Conservation (phyloP, 768 basidiomycete genomes). For the Suillus tomentosus region DNA sequence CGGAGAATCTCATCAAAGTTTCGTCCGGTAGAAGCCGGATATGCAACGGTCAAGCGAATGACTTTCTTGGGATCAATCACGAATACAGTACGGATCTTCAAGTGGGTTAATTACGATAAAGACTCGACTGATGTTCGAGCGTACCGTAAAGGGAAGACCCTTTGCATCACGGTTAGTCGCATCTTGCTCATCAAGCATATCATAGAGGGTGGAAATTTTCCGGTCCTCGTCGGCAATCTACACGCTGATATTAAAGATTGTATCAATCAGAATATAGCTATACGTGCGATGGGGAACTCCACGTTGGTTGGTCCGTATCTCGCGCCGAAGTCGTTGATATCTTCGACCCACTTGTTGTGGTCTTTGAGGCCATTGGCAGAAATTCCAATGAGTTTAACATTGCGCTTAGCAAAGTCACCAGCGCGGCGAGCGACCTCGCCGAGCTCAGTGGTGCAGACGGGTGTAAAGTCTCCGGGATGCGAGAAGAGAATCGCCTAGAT, state of each 20-base stretch:
- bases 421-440: constrained; percentile 91
- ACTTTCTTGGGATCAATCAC: constrained; percentile 96
- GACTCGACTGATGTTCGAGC: constrained; percentile 3
- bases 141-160: constrained; percentile 91
- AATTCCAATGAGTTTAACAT: constrained; percentile 92
- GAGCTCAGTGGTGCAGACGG: constrained; percentile 95
- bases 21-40: constrained; percentile 95
- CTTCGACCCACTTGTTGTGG: constrained; percentile 87
- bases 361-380: constrained; percentile 87
- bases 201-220: constrained; percentile 82
- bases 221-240: constrained; percentile 93
- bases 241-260: not conserved
- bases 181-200: constrained; percentile 97
- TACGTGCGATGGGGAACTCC: constrained; percentile 86
- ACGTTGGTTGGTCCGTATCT: constrained; percentile 72
- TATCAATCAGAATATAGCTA: not conserved
- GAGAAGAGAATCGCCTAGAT: constrained; percentile 87
- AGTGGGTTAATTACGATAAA: constrained; percentile 4
- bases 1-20: constrained; percentile 81
- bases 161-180: constrained; percentile 83
- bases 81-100: constrained; percentile 91
- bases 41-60: constrained; percentile 87
- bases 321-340: constrained; percentile 81
- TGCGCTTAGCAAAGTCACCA: constrained; percentile 81
- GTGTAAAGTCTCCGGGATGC: constrained; percentile 92